Evolutionary conservation across 1,139 yeast genomes (phyloP).

Genomic region (Yamadazyma oceani): DNA sequence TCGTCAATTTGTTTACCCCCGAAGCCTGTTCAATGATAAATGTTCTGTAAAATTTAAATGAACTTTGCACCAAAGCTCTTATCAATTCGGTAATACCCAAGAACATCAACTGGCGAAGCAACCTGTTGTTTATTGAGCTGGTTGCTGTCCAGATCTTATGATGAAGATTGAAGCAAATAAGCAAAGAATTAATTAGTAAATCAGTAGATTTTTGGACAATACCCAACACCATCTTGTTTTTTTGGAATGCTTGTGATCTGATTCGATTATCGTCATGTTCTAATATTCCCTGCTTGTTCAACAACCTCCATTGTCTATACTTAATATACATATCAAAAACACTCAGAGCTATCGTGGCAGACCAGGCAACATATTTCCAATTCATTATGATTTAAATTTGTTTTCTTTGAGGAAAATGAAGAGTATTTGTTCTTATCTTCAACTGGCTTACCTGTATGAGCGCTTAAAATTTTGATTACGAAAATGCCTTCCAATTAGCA

Average conservation of each 20-base stretch:
- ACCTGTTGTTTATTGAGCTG: background rate
- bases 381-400: no score
- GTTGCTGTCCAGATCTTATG: slow-evolving; percentile 1
- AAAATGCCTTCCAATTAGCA: no score
- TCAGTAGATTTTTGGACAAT: slow-evolving; percentile 1
- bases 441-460: no score
- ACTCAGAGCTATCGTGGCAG: slow-evolving; percentile 1
- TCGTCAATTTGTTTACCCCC: slow-evolving; percentile 5
- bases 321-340: slow-evolving; percentile 3
- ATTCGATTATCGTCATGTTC: slow-evolving; percentile 1
- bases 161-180: slow-evolving; percentile 1
- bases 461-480: no score
- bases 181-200: slow-evolving; percentile 2
- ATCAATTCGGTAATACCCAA: no score
- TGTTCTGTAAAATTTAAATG: slow-evolving; percentile 2
- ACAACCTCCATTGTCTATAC: slow-evolving; percentile 3
- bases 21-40: slow-evolving; percentile 2
- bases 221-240: slow-evolving; percentile 3
- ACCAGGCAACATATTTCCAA: slow-evolving; percentile 1
- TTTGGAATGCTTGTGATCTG: slow-evolving; percentile 3
- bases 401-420: no score
- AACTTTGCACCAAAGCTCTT: slow-evolving; percentile 1
- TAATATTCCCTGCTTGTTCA: slow-evolving; percentile 1
- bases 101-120: slow-evolving; percentile 1
- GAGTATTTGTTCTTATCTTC: no score